These are phyloP conservation scores for Ceratobasidium sp. DNA, from an alignment of 1,284 basidiomycete species.

Conservation along the genomic window DNA sequence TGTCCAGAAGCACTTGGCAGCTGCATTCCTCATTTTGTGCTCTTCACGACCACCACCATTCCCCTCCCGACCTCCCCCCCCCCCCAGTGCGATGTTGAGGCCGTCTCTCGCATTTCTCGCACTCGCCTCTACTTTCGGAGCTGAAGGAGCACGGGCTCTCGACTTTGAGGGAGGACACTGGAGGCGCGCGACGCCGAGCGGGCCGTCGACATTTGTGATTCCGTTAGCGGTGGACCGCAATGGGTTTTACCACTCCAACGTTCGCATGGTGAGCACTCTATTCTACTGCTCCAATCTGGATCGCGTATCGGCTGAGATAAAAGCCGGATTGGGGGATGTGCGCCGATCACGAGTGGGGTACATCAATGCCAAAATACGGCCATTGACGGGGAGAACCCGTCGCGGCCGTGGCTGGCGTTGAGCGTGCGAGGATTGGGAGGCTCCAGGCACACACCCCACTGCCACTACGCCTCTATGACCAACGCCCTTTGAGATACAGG, in stretches of 20 bases:
- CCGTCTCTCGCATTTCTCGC: neutral
- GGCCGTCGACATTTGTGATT: constrained; percentile 23
- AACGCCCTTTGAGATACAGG: too few relatives aligned
- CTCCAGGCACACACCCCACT: constrained; percentile 20
- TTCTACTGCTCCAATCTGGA: neutral
- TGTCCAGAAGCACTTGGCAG: neutral
- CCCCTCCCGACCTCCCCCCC: neutral
- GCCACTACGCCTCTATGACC: neutral
- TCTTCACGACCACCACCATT: constrained; percentile 21
- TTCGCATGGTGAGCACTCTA: constrained; percentile 32
- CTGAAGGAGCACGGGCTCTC: neutral
- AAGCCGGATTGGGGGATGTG: too few relatives aligned
- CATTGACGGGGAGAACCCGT: too few relatives aligned
- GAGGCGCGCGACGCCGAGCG: constrained; percentile 23
- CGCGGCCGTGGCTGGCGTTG: too few relatives aligned
- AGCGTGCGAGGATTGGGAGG: too few relatives aligned
- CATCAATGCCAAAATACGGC: too few relatives aligned
- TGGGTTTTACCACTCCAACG: constrained; percentile 32
- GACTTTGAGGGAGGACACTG: constrained; percentile 31
- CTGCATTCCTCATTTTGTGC: too few relatives aligned
- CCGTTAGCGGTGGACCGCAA: constrained; percentile 15
- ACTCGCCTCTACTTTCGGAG: neutral
- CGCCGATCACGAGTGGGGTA: too few relatives aligned
- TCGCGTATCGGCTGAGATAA: too few relatives aligned
- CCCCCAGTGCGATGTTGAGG: constrained; percentile 7